Base-by-base conservation (phyloP, 805 yeast genomes). In the Candida verbasci region DNA sequence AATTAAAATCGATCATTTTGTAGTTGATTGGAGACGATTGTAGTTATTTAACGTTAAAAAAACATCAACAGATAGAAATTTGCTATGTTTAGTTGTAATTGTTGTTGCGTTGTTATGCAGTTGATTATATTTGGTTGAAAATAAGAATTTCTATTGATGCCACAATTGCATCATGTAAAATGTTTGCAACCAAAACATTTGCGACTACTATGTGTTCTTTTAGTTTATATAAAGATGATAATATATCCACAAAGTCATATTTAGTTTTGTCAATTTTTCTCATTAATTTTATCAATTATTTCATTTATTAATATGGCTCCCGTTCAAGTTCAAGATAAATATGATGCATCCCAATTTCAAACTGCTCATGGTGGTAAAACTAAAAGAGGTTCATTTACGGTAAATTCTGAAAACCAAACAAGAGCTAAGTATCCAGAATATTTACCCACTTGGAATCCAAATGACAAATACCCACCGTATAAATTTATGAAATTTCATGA, bases 391-490 rank as follows among this genome's bases (percentile, higher is more conserved):
- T 52, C 59, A 9, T 49, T 40, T 21, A 56, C 60, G 10, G 58
- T 58, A 9, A 52, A 46, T 40, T 42, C 47, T 26, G 46, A 42
- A 28, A 54, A 52, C 34, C 46, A 55, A 17, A 45, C 41, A 14
- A 43, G 45, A 32, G 42, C 60, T 12, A 40, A 51, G 11, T 52
- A 40, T 37, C 62, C 58, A 2, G 57, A 57, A 9, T 60, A 46
- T 35, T 47, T 60, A 34, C 66, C 66, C 3, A 50, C 60, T 10
- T 60, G 66, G 66, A 50, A 59, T 42, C 63, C 65, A 10, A 41
- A 40, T 12, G 55, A 58, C 26, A 60, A 58, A 41, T 53, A 43
- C 24, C 52, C 55, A 6, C 53, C 60, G 4, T 48, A 56, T 31
- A 39, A 52, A 44, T 52, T 53, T 30, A 49, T 50, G 39, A 41